Evolutionary conservation across 2,329 filamentous ascomycete species (phyloP).

Genomic region (Bretziella fagacearum): DNA sequence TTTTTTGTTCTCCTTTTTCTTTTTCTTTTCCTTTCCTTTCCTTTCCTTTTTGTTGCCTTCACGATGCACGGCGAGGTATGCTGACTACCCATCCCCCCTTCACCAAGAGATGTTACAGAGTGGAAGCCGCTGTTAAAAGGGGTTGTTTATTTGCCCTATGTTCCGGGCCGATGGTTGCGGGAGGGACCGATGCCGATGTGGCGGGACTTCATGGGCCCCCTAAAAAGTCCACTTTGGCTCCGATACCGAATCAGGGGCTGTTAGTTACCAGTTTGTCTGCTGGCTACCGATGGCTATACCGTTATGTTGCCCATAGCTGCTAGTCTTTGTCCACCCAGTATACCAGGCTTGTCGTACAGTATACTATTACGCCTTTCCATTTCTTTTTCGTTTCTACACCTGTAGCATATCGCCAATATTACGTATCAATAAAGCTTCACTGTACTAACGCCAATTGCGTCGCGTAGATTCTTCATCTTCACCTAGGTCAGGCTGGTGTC

Average conservation of each 20-base stretch:
- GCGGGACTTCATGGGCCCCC: neutral
- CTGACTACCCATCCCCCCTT: constrained; percentile 37
- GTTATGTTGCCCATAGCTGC: neutral
- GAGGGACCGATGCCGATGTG: neutral
- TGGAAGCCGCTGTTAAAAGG: neutral
- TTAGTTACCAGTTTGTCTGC: neutral
- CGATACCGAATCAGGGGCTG: neutral
- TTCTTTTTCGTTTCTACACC: too few relatives aligned
- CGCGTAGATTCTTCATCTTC: constrained; percentile 42
- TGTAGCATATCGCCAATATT: neutral
- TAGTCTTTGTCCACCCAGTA: too few relatives aligned
- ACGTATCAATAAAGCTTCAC: neutral
- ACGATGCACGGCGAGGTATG: constrained; percentile 13
- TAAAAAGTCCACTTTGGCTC: neutral
- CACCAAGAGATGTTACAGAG: neutral
- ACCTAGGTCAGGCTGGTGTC: constrained; percentile 51
- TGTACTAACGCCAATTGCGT: neutral
- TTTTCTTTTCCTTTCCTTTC: constrained; percentile 6
- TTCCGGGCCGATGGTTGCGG: neutral
- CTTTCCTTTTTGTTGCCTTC: constrained; percentile 6
- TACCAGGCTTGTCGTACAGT: too few relatives aligned
- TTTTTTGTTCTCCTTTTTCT: constrained; percentile 7
- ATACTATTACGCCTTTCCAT: too few relatives aligned
- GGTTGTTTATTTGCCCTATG: neutral
- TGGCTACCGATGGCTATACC: neutral